Evolutionary conservation across 2,329 filamentous ascomycete species (phyloP).

Genomic region (Sporothrix sp.): DNA sequence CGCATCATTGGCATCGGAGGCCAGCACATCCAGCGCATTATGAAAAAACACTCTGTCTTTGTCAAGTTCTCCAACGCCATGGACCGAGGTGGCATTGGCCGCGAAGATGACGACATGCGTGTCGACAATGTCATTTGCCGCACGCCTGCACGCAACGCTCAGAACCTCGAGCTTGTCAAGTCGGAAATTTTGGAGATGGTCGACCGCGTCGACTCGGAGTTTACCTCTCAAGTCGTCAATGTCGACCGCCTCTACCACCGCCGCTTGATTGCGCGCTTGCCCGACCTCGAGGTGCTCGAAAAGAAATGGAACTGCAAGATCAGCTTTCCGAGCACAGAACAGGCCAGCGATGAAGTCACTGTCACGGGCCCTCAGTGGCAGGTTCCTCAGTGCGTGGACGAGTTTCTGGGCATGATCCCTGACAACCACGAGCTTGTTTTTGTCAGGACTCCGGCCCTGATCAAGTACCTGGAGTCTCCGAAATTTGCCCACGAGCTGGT

Average conservation of each 20-base stretch:
- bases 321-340: conserved; percentile 92
- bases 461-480: conserved; percentile 70
- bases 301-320: conserved; percentile 99
- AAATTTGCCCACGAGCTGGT: conserved; percentile 74
- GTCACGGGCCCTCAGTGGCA: conserved; percentile 97
- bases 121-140: conserved; percentile 98
- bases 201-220: conserved; percentile 93
- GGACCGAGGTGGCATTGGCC: conserved; percentile 88
- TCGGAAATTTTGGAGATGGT: conserved; percentile 99
- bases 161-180: conserved; percentile 94
- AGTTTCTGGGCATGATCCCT: conserved; percentile 94
- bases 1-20: conserved; percentile 97
- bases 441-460: conserved; percentile 62
- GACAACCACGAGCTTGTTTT: conserved; percentile 90
- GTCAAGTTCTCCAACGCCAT: conserved; percentile 99
- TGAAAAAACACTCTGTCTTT: conserved; percentile 99
- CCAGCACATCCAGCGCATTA: conserved; percentile 97
- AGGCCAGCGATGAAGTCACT: conserved; percentile 90
- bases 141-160: conserved; percentile 90
- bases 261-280: conserved; percentile 78
- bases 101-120: conserved; percentile 96
- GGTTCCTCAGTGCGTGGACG: conserved; percentile 92
- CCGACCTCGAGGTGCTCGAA: conserved; percentile 87
- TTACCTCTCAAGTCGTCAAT: conserved; percentile 85
- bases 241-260: conserved; percentile 94